Percentiles rank a stretch among this genome's conserved stretches.
These are phyloP conservation scores for Pittosporum tobira DNA, from an alignment of 129 eudicot genomes.

Conservation along the genomic window DNA sequence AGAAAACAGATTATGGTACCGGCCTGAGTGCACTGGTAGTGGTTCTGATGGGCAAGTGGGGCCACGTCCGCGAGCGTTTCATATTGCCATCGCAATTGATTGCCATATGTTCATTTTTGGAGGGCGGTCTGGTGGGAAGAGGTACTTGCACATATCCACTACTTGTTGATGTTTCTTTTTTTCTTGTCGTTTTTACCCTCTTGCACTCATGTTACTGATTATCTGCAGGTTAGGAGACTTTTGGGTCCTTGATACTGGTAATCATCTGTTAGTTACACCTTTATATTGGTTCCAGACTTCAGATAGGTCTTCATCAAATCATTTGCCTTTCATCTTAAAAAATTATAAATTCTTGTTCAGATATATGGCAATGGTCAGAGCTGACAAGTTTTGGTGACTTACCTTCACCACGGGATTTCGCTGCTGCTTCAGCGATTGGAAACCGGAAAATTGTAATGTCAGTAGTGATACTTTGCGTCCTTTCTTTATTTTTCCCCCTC, in stretches of 20 bases:
- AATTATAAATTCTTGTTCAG: slow-evolving; percentile 30
- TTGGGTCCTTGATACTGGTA: slow-evolving; percentile 99
- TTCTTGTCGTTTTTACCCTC: not conserved
- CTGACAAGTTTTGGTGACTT: slow-evolving; percentile 96
- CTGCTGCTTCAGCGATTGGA: slow-evolving; percentile 95
- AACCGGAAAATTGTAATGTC: slow-evolving; percentile 89
- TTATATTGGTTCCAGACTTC: not conserved
- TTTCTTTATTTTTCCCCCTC: too few relatives aligned
- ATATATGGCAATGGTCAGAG: slow-evolving; percentile 99
- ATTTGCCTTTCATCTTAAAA: not conserved
- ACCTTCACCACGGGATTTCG: slow-evolving; percentile 95
- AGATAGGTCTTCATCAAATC: not conserved
- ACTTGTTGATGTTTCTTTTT: not conserved
- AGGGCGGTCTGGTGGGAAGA: slow-evolving; percentile 80
- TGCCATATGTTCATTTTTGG: slow-evolving; percentile 95
- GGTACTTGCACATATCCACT: slow-evolving; percentile 33
- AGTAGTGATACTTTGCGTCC: slow-evolving; percentile 15
- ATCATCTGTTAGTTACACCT: slow-evolving; percentile 10
- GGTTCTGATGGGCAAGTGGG: slow-evolving; percentile 78
- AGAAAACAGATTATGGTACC: slow-evolving; percentile 88
- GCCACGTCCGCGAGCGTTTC: slow-evolving; percentile 93
- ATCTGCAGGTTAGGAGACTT: slow-evolving; percentile 90
- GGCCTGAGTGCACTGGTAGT: slow-evolving; percentile 85
- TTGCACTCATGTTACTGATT: slow-evolving; percentile 13
- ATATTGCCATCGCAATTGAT: slow-evolving; percentile 81